Percentiles rank a stretch among this genome's conserved stretches.
phyloP scores from a whole-genome alignment of 495 filamentous ascomycete species.

The Penicillium verhagenii region DNA sequence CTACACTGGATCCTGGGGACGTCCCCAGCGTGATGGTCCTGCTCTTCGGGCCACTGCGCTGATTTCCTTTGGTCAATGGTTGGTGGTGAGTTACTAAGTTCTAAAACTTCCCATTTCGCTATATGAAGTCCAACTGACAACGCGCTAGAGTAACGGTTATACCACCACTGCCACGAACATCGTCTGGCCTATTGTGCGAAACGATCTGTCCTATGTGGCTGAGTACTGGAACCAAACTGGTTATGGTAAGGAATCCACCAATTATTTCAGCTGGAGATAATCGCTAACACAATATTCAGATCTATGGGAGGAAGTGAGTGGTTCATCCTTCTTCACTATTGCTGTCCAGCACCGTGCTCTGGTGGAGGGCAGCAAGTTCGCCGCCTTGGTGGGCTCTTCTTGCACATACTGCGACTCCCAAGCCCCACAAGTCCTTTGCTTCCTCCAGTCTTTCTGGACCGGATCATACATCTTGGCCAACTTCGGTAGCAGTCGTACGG shows the following conservation, averaged over 20 bases:
- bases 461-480: conserved; percentile 58
- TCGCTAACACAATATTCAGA: conserved; percentile 30
- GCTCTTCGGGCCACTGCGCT: conserved; percentile 40
- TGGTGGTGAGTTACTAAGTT: conserved; percentile 25
- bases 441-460: conserved; percentile 65
- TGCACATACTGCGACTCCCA: conserved; percentile 53
- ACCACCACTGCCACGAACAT: conserved; percentile 25
- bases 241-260: conserved; percentile 43
- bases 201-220: conserved; percentile 63
- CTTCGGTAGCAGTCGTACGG: conserved; percentile 48
- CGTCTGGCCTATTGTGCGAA: conserved; percentile 56
- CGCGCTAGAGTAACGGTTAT: conserved; percentile 30
- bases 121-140: not conserved
- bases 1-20: conserved; percentile 58
- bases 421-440: conserved; percentile 59
- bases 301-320: conserved; percentile 73
- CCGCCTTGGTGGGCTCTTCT: conserved; percentile 37
- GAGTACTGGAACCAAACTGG: conserved; percentile 63
- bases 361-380: conserved; percentile 59
- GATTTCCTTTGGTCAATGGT: conserved; percentile 34
- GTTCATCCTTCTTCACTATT: conserved; percentile 60
- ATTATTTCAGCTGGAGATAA: not conserved
- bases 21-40: conserved; percentile 64
- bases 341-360: conserved; percentile 57
- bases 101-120: no score